A percentile compares a stretch with the other conserved stretches of the same genome.
phyloP scores from a whole-genome alignment of 768 basidiomycete species.

The Leccinum aurantiacum region DNA sequence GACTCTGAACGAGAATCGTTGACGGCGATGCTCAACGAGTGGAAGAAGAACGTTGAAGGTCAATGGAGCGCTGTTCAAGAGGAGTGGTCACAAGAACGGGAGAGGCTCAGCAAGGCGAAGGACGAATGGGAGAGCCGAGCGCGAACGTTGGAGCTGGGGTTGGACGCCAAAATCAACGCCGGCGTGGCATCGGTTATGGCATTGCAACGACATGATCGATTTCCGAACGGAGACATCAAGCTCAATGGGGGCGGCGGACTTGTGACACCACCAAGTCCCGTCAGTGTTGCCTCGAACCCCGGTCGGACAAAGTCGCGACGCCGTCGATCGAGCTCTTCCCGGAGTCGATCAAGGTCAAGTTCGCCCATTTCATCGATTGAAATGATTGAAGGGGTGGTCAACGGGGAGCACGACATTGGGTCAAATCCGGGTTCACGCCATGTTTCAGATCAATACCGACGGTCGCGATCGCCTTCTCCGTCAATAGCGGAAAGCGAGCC shows the following conservation, averaged over 20 bases:
- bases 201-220: slow-evolving; percentile 40
- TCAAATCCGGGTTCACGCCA: slow-evolving; percentile 24
- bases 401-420: slow-evolving; percentile 16
- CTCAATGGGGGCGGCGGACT: slow-evolving; percentile 45
- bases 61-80: slow-evolving; percentile 76
- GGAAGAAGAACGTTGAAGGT: slow-evolving; percentile 78
- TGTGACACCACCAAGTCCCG: slow-evolving; percentile 75
- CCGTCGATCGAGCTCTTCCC: slow-evolving; percentile 44
- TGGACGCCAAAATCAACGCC: slow-evolving; percentile 45
- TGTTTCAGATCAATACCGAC: slow-evolving; percentile 24
- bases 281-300: slow-evolving; percentile 68
- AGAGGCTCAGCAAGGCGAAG: slow-evolving; percentile 66
- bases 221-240: slow-evolving; percentile 34
- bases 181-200: slow-evolving; percentile 31
- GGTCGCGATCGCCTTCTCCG: slow-evolving; percentile 32
- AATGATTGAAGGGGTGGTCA: slow-evolving; percentile 32
- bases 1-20: slow-evolving; percentile 48
- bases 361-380: slow-evolving; percentile 36
- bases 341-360: slow-evolving; percentile 37
- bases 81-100: slow-evolving; percentile 81
- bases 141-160: slow-evolving; percentile 49
- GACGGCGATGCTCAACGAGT: slow-evolving; percentile 58
- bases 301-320: slow-evolving; percentile 39
- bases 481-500: slow-evolving; percentile 33
- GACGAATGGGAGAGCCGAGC: slow-evolving; percentile 79